Conservation (phyloP, 352 stramenopile genomes). For the Plasmopara viticola region DNA sequence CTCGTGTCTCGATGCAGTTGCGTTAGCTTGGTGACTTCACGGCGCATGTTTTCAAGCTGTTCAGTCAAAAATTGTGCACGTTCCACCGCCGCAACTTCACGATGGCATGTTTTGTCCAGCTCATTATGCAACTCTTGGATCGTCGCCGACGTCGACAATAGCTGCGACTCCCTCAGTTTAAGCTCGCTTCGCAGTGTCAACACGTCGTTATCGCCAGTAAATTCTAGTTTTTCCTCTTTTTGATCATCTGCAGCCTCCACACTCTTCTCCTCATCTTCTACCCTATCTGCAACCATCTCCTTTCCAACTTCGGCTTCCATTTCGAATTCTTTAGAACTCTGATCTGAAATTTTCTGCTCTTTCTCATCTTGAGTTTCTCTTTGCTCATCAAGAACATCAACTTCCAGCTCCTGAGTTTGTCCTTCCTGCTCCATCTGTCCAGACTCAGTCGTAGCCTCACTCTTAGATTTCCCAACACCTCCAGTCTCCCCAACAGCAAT, state of each 20-base stretch:
- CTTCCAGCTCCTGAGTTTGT: background rate
- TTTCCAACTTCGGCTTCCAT: background rate
- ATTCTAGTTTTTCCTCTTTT: background rate
- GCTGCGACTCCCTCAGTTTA: slow-evolving; percentile 48
- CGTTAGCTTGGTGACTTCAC: slow-evolving; percentile 55
- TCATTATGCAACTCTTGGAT: slow-evolving; percentile 73
- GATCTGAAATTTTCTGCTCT: background rate
- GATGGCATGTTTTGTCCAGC: slow-evolving; percentile 63
- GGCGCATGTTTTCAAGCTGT: slow-evolving; percentile 55
- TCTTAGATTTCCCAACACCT: background rate
- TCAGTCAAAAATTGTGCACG: slow-evolving; percentile 52
- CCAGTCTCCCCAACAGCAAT: slow-evolving; percentile 2
- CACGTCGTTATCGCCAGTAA: slow-evolving; percentile 10
- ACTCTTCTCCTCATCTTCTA: slow-evolving; percentile 1
- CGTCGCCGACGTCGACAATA: slow-evolving; percentile 51
- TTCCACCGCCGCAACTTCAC: slow-evolving; percentile 58
- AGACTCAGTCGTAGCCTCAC: slow-evolving; percentile 3
- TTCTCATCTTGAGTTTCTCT: slow-evolving; percentile 6
- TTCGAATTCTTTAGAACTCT: slow-evolving; percentile 1
- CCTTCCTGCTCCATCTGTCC: slow-evolving; percentile 2
- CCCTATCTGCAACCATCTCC: background rate
- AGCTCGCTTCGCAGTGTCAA: slow-evolving; percentile 34
- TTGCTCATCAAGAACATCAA: slow-evolving; percentile 9
- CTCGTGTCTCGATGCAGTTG: slow-evolving; percentile 30
- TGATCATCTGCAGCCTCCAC: background rate